Percentiles rank a stretch among this genome's conserved stretches.
These are phyloP conservation scores for Salix koriyanagi DNA, from an alignment of 345 rosid genomes.

Conservation along the genomic window DNA sequence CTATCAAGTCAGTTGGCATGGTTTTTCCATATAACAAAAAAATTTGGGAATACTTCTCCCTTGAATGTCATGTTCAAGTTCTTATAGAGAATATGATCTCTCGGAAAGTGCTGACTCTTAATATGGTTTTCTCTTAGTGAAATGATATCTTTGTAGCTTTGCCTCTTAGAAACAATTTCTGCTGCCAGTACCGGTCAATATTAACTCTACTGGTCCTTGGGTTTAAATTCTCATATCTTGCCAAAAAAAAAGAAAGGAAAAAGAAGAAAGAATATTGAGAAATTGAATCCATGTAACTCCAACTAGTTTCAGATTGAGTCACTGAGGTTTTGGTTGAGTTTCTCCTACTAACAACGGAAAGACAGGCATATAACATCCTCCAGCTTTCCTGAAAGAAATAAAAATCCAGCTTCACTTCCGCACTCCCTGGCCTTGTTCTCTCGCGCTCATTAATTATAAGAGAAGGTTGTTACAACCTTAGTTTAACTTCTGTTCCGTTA, in stretches of 20 bases:
- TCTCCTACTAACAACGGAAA: not conserved
- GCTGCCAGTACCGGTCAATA: not conserved
- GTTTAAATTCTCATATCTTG: not conserved
- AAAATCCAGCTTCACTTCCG: not conserved
- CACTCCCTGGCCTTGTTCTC: not conserved
- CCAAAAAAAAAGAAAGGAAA: not conserved
- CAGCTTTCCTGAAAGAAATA: not conserved
- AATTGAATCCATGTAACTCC: not conserved
- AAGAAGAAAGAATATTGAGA: not conserved
- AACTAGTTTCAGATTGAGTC: not conserved
- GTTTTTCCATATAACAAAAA: too few species aligned
- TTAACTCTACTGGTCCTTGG: not conserved
- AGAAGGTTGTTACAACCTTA: not conserved
- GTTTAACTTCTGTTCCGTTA: not conserved
- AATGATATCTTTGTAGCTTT: not conserved
- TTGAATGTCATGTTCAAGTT: not conserved
- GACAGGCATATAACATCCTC: not conserved
- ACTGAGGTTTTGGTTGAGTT: not conserved
- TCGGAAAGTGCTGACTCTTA: not conserved
- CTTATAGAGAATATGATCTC: not conserved
- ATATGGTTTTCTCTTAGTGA: not conserved
- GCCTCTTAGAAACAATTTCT: not conserved
- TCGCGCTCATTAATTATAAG: not conserved
- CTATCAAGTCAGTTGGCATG: not conserved
- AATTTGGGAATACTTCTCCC: not conserved